These are phyloP conservation scores for Suillus clintonianus DNA, from an alignment of 768 basidiomycete genomes.

Conservation along the genomic window DNA sequence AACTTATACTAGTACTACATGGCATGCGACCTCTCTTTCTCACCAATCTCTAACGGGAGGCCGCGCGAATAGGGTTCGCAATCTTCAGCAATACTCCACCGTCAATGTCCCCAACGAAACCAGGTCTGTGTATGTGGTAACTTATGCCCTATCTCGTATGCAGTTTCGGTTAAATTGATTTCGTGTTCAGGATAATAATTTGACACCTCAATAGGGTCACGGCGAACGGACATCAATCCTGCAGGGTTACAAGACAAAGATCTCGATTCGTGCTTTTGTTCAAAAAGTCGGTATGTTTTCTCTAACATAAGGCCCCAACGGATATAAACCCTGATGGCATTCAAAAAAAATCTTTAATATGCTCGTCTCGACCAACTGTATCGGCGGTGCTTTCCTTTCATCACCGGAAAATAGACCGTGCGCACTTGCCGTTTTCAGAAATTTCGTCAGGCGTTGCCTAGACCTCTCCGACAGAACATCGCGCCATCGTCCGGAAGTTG, in stretches of 20 bases:
- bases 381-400: neutral
- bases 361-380: neutral
- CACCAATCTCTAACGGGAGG: neutral
- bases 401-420: neutral
- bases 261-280: neutral
- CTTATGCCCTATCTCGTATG: neutral
- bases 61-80: neutral
- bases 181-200: neutral
- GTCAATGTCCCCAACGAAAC: neutral
- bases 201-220: neutral
- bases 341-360: neutral
- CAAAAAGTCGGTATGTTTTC: neutral
- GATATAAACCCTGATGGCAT: neutral
- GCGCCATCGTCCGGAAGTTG: neutral
- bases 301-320: neutral
- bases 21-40: neutral
- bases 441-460: neutral
- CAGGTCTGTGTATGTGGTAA: neutral
- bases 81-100: neutral
- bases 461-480: neutral
- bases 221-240: neutral
- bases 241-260: neutral
- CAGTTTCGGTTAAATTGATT: conserved; percentile 3
- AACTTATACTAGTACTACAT: neutral
- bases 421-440: neutral